These are phyloP conservation scores for Leavenworthia alabamica DNA, from an alignment of 345 rosid genomes.

Conservation along the genomic window DNA sequence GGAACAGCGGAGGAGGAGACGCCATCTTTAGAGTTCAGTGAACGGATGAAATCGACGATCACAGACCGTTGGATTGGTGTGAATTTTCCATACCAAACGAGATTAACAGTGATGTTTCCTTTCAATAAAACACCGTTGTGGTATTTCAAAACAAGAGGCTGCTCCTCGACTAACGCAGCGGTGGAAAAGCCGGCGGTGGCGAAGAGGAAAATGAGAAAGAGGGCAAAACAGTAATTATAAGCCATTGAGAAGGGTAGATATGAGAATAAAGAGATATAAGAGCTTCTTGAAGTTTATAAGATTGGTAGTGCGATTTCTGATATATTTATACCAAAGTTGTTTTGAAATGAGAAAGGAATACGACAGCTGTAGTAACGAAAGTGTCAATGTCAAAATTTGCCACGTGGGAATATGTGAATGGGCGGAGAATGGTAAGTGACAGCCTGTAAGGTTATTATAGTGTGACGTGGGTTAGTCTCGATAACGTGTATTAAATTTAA, in stretches of 20 bases:
- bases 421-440: conserved; percentile 9
- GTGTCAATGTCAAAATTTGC: conserved; percentile 1
- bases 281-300: neutral
- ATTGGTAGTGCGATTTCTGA: neutral
- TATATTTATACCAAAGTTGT: conserved; percentile 14
- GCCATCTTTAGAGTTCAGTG: conserved; percentile 8
- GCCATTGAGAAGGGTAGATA: conserved; percentile 30
- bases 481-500: conserved; percentile 20
- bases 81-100: conserved; percentile 33
- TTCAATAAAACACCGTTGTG: conserved; percentile 27
- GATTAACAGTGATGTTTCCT: conserved; percentile 22
- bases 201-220: conserved; percentile 20
- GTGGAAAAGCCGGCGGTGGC: conserved; percentile 11
- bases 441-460: conserved; percentile 19
- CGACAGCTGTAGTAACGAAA: conserved; percentile 21
- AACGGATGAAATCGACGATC: conserved; percentile 30
- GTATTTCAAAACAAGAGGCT: conserved; percentile 45
- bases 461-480: conserved; percentile 26
- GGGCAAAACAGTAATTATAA: conserved; percentile 32
- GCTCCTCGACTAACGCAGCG: conserved; percentile 63
- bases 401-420: neutral
- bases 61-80: conserved; percentile 29
- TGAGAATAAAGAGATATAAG: neutral
- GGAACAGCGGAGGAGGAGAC: conserved; percentile 13
- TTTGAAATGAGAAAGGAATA: neutral